Evolutionary conservation across 2,329 filamentous ascomycete genomes (phyloP), one percentile per base, ranked within the genome.

Genomic region (Pezicula rhizophila): DNA sequence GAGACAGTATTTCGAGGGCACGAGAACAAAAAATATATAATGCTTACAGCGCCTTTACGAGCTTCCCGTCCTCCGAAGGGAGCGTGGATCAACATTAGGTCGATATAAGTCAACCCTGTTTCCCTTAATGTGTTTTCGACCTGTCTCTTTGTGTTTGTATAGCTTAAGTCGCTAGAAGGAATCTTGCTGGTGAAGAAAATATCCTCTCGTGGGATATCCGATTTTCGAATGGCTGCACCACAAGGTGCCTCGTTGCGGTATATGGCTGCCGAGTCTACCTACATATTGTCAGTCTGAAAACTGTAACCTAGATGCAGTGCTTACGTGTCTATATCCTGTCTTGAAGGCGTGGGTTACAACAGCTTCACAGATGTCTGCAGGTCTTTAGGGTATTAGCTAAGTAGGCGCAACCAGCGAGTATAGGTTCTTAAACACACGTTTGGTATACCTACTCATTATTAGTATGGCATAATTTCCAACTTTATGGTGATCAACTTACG

Each of bases 171-270:
- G 11, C 62, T 66, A 2, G 72, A 68, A 4, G 76, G 76, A 7
- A 84, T 72, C 60, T 84, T 84, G 52, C 74, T 79, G 6, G 80
- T 84, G 64, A 80, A 83, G 68, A 82, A 84, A 48, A 83, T 68
- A 33, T 79, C 65, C 20, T 72, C 70, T 7, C 81, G 74, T 11
- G 75, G 71, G 42, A 83, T 59, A 2, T 69, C 68, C 6, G 75
- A 74, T 46, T 70, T 69, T 1, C 69, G 64, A 52, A 84, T 77
- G 8, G 77, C 80, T 11, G 68, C 64, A 1, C 71, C 73, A 45
- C 75, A 76, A 39, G 78, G 73, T 8, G 66, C 67, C 65, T 84
- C 80, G 54, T 84, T 84, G 34, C 67, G 67, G 62, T 84, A 84
- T 20, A 64, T 70, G 10, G 73, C 72, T 2, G 80, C 79, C 1